These are phyloP conservation scores for Apophysomyces variabilis DNA, from an alignment of 371 early-diverging fungal genomes.

Conservation along the genomic window DNA sequence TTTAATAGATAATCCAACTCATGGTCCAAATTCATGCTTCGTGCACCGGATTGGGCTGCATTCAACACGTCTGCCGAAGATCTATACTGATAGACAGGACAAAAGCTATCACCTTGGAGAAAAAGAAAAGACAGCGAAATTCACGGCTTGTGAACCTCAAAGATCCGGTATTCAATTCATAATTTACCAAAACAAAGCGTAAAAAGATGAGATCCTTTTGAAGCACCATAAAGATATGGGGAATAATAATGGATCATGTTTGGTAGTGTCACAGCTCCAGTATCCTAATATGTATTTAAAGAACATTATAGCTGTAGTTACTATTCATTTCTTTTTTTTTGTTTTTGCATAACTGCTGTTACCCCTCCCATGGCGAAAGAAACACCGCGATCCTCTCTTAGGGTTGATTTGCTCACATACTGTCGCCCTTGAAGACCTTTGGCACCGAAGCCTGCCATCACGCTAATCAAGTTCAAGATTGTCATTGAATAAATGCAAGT, in stretches of 20 bases:
- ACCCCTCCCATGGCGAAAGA: slow-evolving; percentile 61
- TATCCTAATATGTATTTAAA: slow-evolving; percentile 29
- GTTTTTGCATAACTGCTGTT: slow-evolving; percentile 11
- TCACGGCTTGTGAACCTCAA: neutral
- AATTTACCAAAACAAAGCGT: slow-evolving; percentile 48
- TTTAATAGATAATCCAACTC: slow-evolving; percentile 47
- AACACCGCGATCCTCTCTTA: slow-evolving; percentile 51
- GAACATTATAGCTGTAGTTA: too few species aligned
- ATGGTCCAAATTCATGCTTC: slow-evolving; percentile 44
- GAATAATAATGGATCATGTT: slow-evolving; percentile 51
- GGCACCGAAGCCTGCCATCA: slow-evolving; percentile 71
- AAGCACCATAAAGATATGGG: slow-evolving; percentile 40
- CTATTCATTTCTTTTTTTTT: neutral
- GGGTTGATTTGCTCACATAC: slow-evolving; percentile 33
- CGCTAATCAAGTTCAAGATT: slow-evolving; percentile 32
- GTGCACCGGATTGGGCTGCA: slow-evolving; percentile 57
- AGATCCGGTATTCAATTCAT: too few species aligned
- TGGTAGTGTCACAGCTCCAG: slow-evolving; percentile 41
- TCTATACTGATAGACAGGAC: slow-evolving; percentile 47
- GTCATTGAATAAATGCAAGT: too few species aligned
- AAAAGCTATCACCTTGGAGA: slow-evolving; percentile 31
- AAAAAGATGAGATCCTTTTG: slow-evolving; percentile 46
- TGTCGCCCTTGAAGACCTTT: slow-evolving; percentile 37
- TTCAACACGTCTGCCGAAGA: slow-evolving; percentile 41
- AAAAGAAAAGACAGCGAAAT: neutral